phyloP scores from a whole-genome alignment of 768 basidiomycete genomes.

The Lyophyllum shimeji region DNA sequence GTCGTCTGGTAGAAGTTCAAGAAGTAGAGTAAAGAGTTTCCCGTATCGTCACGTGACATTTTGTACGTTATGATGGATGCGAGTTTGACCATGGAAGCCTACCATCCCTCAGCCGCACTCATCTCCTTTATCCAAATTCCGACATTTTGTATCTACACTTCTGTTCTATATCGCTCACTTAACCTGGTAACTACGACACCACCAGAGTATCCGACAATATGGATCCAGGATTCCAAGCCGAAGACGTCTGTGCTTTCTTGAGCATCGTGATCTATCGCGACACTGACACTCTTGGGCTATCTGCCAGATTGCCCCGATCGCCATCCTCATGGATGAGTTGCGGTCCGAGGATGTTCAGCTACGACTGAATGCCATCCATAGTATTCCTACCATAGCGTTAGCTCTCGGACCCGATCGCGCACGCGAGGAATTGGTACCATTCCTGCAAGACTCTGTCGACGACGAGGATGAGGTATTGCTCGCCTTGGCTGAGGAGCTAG shows the following conservation, averaged over 20 bases:
- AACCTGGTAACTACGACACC: neutral
- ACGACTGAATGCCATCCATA: conserved; percentile 94
- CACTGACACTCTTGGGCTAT: conserved; percentile 9
- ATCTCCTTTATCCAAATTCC: neutral
- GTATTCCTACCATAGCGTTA: conserved; percentile 96
- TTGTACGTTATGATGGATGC: neutral
- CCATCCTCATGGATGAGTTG: conserved; percentile 96
- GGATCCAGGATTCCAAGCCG: conserved; percentile 64
- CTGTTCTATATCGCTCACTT: neutral
- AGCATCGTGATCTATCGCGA: conserved; percentile 15
- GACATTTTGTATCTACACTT: neutral
- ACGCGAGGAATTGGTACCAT: conserved; percentile 92
- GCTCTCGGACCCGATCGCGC: conserved; percentile 95
- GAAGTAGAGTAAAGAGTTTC: too few relatives aligned
- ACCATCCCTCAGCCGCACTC: neutral
- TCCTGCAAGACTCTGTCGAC: conserved; percentile 98
- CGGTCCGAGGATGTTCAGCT: conserved; percentile 97
- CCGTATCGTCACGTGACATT: neutral
- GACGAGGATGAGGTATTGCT: conserved; percentile 98
- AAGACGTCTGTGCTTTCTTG: conserved; percentile 56
- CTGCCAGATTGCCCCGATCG: conserved; percentile 85
- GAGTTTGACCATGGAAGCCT: neutral
- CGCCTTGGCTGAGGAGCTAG: conserved; percentile 93
- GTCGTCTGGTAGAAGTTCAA: too few relatives aligned
- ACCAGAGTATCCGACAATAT: conserved; percentile 29